Conservation (phyloP, 345 rosid genomes). For the Brassica cretica region DNA sequence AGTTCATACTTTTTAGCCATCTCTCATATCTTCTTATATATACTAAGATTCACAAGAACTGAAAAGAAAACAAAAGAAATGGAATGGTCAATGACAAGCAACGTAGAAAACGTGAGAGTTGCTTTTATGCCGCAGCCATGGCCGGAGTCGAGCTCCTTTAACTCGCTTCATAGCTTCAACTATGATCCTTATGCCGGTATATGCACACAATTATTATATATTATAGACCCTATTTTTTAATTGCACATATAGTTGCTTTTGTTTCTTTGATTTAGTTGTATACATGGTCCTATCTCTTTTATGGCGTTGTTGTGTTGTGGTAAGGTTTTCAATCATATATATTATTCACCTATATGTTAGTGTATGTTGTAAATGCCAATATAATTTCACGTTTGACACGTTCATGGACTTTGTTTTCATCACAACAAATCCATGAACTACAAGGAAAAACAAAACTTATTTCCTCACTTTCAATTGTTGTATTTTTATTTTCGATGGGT, state of each 20-base stretch:
- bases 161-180: conserved; percentile 63
- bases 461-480: not conserved
- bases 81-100: conserved; percentile 31
- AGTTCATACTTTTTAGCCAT: not conserved
- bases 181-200: conserved; percentile 69
- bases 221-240: not conserved
- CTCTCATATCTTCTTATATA: conserved; percentile 18
- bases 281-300: not conserved
- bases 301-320: not conserved
- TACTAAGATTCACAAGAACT: conserved; percentile 15
- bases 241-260: not conserved
- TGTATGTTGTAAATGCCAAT: not conserved
- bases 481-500: not conserved
- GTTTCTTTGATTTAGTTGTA: not conserved
- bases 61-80: conserved; percentile 12
- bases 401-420: not conserved
- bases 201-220: not conserved
- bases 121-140: conserved; percentile 31
- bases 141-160: conserved; percentile 46
- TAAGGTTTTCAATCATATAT: not conserved
- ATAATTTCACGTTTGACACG: not conserved
- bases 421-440: not conserved
- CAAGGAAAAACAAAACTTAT: not conserved
- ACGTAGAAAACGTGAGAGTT: conserved; percentile 37
- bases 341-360: not conserved